Percentiles rank a stretch among this genome's conserved stretches.
These are phyloP conservation scores for Oidium heveae DNA, from an alignment of 2,329 filamentous ascomycete genomes.

Conservation along the genomic window DNA sequence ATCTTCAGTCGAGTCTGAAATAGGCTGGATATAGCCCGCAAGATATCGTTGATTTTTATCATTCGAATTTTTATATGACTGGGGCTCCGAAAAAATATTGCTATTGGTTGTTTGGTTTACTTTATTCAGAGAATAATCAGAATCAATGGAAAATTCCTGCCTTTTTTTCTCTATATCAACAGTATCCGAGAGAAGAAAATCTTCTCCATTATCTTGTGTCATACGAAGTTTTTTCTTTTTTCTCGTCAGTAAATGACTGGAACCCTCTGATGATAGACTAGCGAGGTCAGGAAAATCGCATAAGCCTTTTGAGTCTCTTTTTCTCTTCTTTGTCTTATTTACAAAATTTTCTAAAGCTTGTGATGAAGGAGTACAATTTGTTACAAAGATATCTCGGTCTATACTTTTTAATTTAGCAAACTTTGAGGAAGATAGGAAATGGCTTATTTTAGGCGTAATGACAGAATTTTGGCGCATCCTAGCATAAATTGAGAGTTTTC, in stretches of 20 bases:
- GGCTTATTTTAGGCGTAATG: too few species aligned
- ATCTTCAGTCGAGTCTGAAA: too few species aligned
- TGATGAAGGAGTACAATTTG: constrained; percentile 11
- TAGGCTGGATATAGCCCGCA: too few species aligned
- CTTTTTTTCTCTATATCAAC: too few species aligned
- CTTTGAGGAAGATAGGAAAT: too few species aligned
- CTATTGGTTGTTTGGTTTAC: neutral
- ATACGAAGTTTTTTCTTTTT: neutral
- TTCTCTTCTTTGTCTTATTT: constrained; percentile 7
- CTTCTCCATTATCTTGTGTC: too few species aligned
- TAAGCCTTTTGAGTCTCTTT: neutral
- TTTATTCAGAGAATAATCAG: neutral
- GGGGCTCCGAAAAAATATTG: neutral
- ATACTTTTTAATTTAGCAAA: neutral
- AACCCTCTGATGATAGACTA: neutral
- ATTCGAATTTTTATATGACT: too few species aligned
- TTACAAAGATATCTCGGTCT: constrained; percentile 9
- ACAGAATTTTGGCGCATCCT: too few species aligned
- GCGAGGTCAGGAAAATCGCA: neutral
- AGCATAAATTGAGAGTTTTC: too few species aligned
- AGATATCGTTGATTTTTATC: too few species aligned
- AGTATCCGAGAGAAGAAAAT: too few species aligned
- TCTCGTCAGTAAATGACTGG: neutral
- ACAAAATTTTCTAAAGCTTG: constrained; percentile 11
- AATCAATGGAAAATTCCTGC: too few species aligned